Evolutionary conservation across 768 basidiomycete species (phyloP).

Genomic region (Boletus rubroflammeus): DNA sequence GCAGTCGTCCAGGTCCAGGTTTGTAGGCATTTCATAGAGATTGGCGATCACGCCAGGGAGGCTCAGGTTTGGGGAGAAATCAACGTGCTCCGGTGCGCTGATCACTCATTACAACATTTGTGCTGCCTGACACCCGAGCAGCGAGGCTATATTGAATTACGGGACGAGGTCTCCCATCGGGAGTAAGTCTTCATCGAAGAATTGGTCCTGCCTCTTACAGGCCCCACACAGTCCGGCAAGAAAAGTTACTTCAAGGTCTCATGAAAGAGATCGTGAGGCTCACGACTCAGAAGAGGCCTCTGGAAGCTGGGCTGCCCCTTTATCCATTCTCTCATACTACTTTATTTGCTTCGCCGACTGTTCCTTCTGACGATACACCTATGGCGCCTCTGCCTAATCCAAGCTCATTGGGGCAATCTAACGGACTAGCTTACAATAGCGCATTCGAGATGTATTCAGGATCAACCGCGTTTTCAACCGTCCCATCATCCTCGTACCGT

Average conservation of each 20-base stretch:
- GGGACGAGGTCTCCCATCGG: constrained; percentile 79
- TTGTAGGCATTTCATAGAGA: constrained; percentile 83
- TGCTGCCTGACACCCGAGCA: constrained; percentile 27
- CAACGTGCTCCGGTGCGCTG: constrained; percentile 66
- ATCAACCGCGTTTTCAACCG: neutral
- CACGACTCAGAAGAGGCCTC: constrained; percentile 75
- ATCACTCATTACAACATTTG: neutral
- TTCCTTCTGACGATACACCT: constrained; percentile 28
- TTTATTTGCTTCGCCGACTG: constrained; percentile 52
- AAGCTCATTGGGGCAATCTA: constrained; percentile 4
- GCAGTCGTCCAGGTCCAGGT: constrained; percentile 83
- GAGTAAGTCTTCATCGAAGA: constrained; percentile 44
- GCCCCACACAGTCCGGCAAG: constrained; percentile 64
- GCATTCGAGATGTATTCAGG: constrained; percentile 10
- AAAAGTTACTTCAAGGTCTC: constrained; percentile 73
- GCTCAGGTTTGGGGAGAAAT: constrained; percentile 85
- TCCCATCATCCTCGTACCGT: constrained; percentile 4
- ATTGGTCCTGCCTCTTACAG: constrained; percentile 1
- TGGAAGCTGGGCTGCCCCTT: constrained; percentile 75
- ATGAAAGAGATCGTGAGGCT: constrained; percentile 84
- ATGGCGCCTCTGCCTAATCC: constrained; percentile 31
- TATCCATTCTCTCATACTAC: constrained; percentile 77
- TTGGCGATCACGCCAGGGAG: constrained; percentile 69
- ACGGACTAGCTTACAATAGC: constrained; percentile 2
- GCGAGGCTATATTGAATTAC: constrained; percentile 82